Evolutionary conservation across 768 basidiomycete species (phyloP).

Genomic region (Boletus rubroflammeus): DNA sequence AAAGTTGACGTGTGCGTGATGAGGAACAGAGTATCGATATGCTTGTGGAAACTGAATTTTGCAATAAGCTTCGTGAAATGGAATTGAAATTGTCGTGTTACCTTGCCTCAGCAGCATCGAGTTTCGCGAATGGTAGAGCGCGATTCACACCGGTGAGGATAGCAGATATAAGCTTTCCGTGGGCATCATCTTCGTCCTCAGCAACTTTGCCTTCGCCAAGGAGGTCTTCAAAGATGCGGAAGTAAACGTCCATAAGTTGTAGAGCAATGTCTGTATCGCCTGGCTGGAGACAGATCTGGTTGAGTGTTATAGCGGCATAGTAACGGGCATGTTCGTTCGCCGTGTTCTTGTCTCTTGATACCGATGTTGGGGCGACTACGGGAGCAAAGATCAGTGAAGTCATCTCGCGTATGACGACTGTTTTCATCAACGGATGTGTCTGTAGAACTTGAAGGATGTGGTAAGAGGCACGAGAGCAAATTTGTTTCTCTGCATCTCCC

Average conservation of each 20-base stretch:
- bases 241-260: slow-evolving; percentile 84
- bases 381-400: slow-evolving; percentile 59
- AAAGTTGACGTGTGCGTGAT: slow-evolving; percentile 96
- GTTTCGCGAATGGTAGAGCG: slow-evolving; percentile 86
- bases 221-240: slow-evolving; percentile 88
- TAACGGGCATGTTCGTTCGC: slow-evolving; percentile 76
- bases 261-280: slow-evolving; percentile 72
- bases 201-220: slow-evolving; percentile 55
- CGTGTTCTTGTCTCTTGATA: slow-evolving; percentile 30
- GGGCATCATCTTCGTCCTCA: slow-evolving; percentile 52
- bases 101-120: slow-evolving; percentile 66
- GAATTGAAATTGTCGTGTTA: slow-evolving; percentile 32
- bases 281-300: slow-evolving; percentile 76
- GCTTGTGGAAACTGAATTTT: slow-evolving; percentile 62
- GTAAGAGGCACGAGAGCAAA: slow-evolving; percentile 88
- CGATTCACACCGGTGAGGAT: slow-evolving; percentile 94
- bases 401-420: slow-evolving; percentile 83
- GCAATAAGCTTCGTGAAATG: slow-evolving; percentile 1
- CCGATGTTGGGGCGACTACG: slow-evolving; percentile 12
- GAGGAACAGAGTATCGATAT: slow-evolving; percentile 90
- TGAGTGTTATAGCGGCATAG: slow-evolving; percentile 91
- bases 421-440: slow-evolving; percentile 89
- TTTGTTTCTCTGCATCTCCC: slow-evolving; percentile 86
- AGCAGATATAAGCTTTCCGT: slow-evolving; percentile 83
- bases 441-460: slow-evolving; percentile 88